Conservation (phyloP, 1,139 yeast genomes). For the Lipomyces yarrowii region DNA sequence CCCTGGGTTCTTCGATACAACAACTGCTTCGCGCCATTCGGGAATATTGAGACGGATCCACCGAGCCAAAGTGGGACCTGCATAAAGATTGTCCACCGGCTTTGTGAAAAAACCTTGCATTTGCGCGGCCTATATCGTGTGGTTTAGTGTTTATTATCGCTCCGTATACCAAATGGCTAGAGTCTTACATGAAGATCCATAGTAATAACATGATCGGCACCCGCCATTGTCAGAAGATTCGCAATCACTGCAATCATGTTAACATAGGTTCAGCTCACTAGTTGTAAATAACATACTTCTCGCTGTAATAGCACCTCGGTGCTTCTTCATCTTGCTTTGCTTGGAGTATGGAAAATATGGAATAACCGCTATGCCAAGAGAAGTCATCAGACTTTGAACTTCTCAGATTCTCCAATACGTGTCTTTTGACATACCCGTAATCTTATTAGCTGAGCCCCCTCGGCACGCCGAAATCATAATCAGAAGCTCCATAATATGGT, state of each 20-base stretch:
- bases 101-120: slow-evolving; percentile 98
- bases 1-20: slow-evolving; percentile 96
- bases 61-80: slow-evolving; percentile 93
- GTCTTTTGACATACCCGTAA: slow-evolving; percentile 50
- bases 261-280: neutral
- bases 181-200: slow-evolving; percentile 76
- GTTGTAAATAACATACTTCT: slow-evolving; percentile 45
- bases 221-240: slow-evolving; percentile 92
- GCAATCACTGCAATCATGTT: slow-evolving; percentile 67
- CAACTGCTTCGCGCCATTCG: slow-evolving; percentile 82
- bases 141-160: neutral
- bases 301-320: slow-evolving; percentile 98
- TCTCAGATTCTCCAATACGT: neutral
- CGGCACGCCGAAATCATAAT: slow-evolving; percentile 93
- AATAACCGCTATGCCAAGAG: slow-evolving; percentile 62
- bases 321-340: slow-evolving; percentile 97
- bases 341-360: slow-evolving; percentile 98
- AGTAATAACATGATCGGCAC: slow-evolving; percentile 97
- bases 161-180: too few relatives aligned
- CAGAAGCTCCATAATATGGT: slow-evolving; percentile 93
- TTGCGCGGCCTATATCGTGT: slow-evolving; percentile 66
- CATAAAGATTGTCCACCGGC: slow-evolving; percentile 94
- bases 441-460: slow-evolving; percentile 95
- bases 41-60: slow-evolving; percentile 93
- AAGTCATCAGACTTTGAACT: too few relatives aligned